phyloP scores from a whole-genome alignment of 257 asterid species.

The Knoxia roxburghii region DNA sequence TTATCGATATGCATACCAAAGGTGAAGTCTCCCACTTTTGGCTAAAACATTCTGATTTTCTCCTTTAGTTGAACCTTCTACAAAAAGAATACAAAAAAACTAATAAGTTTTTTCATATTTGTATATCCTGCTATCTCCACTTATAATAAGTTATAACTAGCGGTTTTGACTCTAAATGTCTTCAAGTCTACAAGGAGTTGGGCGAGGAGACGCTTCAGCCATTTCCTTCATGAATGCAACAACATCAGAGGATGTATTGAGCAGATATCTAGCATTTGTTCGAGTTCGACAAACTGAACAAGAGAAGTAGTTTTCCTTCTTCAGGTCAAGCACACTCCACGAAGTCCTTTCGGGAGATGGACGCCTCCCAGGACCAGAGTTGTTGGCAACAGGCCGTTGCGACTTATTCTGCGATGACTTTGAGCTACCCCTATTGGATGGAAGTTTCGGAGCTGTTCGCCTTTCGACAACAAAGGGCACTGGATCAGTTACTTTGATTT shows the following conservation, averaged over 20 bases:
- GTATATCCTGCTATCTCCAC: neutral
- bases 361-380: slow-evolving; percentile 31
- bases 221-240: slow-evolving; percentile 57
- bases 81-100: neutral
- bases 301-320: slow-evolving; percentile 90
- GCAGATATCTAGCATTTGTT: slow-evolving; percentile 77
- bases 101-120: neutral
- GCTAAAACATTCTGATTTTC: neutral
- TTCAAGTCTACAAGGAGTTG: slow-evolving; percentile 9
- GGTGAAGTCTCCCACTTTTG: neutral
- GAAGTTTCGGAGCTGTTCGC: slow-evolving; percentile 34
- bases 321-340: slow-evolving; percentile 87
- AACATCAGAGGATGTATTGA: slow-evolving; percentile 55
- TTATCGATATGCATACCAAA: neutral
- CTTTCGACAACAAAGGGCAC: slow-evolving; percentile 35
- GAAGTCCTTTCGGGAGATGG: slow-evolving; percentile 41
- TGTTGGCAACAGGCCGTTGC: slow-evolving; percentile 22
- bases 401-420: slow-evolving; percentile 36
- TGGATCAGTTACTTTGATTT: slow-evolving; percentile 45
- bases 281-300: slow-evolving; percentile 82
- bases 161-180: neutral
- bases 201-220: slow-evolving; percentile 34
- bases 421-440: slow-evolving; percentile 37
- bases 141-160: neutral
- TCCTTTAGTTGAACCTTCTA: neutral